These are phyloP conservation scores for Ustilago vetiveriae DNA, from an alignment of 1,284 basidiomycete genomes.

Conservation along the genomic window DNA sequence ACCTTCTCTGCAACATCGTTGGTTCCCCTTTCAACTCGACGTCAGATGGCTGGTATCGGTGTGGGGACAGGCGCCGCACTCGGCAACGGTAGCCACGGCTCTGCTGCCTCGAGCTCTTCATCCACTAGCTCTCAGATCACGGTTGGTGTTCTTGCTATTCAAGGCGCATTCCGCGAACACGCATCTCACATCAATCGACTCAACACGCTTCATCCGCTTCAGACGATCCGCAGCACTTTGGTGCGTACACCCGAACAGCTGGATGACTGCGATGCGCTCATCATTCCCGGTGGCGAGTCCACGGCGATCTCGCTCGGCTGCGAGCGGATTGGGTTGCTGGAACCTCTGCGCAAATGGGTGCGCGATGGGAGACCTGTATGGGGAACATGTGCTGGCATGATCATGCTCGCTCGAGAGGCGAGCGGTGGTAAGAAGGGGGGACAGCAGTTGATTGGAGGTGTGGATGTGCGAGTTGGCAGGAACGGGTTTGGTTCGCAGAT, in stretches of 20 bases:
- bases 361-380: conserved; percentile 77
- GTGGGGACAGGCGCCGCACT: conserved; percentile 36
- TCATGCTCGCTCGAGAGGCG: conserved; percentile 75
- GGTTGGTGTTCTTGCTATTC: conserved; percentile 75
- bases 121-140: conserved; percentile 25
- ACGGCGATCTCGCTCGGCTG: conserved; percentile 91
- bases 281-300: conserved; percentile 90
- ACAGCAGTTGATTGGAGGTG: conserved; percentile 84
- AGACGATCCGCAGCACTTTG: conserved; percentile 68
- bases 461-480: conserved; percentile 81
- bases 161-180: conserved; percentile 94
- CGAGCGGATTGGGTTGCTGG: conserved; percentile 79
- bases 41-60: conserved; percentile 32
- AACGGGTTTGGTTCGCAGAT: conserved; percentile 78
- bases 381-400: conserved; percentile 98
- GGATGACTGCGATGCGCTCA: conserved; percentile 79
- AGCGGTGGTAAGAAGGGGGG: conserved; percentile 83
- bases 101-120: conserved; percentile 6
- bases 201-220: conserved; percentile 24
- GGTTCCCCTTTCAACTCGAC: background rate
- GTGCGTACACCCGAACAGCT: conserved; percentile 84
- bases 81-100: conserved; percentile 5
- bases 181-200: conserved; percentile 74
- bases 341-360: conserved; percentile 79
- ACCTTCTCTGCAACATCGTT: background rate